Evolutionary conservation across 2,329 filamentous ascomycete species (phyloP).

Genomic region (Truncatella angustata): DNA sequence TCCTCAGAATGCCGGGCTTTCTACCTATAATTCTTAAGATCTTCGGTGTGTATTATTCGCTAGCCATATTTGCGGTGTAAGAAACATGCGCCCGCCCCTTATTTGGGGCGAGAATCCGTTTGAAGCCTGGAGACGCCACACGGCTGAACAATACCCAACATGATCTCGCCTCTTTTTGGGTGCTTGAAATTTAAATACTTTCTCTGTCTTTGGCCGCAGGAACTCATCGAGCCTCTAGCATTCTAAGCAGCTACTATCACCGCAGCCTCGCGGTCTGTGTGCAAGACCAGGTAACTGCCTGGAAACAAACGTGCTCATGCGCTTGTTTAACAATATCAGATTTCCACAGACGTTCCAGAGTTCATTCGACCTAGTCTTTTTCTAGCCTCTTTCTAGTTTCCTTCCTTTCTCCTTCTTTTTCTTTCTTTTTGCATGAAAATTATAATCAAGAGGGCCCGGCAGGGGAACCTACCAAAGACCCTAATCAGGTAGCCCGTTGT

Average conservation of each 20-base stretch:
- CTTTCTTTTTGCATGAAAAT: not conserved
- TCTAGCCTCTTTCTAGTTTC: too few species aligned
- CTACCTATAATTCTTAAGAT: not conserved
- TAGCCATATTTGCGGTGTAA: too few species aligned
- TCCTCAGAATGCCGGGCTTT: too few species aligned
- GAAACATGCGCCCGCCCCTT: not conserved
- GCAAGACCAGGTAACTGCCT: not conserved
- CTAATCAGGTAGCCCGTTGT: not conserved
- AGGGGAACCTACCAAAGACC: not conserved
- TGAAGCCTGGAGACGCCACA: not conserved
- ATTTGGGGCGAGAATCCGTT: too few species aligned
- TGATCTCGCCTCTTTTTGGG: not conserved
- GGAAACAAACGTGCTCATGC: not conserved
- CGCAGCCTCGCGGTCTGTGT: not conserved
- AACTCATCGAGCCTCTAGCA: not conserved
- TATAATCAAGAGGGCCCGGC: not conserved
- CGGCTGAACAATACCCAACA: not conserved
- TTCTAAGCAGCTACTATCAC: not conserved
- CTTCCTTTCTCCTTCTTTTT: too few species aligned
- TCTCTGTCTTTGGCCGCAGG: not conserved
- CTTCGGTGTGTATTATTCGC: too few species aligned
- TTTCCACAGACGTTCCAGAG: not conserved
- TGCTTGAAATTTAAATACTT: not conserved
- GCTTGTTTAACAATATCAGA: not conserved
- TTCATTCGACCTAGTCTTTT: not conserved